A percentile compares a stretch with the other conserved stretches of the same genome.
These are phyloP conservation scores for Yamadazyma membranifaciens DNA, from an alignment of 1,139 yeast species.

Conservation along the genomic window DNA sequence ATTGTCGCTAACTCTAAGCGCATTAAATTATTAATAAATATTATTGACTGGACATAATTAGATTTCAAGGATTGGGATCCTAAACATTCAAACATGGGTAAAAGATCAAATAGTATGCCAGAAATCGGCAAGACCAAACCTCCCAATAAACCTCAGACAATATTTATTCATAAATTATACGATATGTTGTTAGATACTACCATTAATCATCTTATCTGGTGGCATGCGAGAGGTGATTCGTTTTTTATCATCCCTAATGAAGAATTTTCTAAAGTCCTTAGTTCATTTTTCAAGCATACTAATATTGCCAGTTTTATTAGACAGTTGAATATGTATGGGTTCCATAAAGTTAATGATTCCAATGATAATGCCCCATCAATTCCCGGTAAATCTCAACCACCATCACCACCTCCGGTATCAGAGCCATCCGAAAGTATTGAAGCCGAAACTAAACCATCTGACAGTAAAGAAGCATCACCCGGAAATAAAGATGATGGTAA, in stretches of 20 bases:
- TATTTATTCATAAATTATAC: slow-evolving; percentile 62
- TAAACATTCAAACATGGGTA: slow-evolving; percentile 9
- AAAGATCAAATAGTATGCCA: slow-evolving; percentile 15
- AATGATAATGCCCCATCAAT: slow-evolving; percentile 4
- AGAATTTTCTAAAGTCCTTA: slow-evolving; percentile 59
- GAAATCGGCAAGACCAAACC: slow-evolving; percentile 5
- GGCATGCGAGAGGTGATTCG: slow-evolving; percentile 38
- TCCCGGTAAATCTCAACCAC: background rate
- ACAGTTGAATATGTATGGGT: slow-evolving; percentile 78
- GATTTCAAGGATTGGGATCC: too few relatives aligned
- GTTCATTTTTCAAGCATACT: slow-evolving; percentile 72
- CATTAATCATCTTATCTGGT: slow-evolving; percentile 47
- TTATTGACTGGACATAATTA: too few relatives aligned
- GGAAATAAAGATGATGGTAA: slow-evolving; percentile 6
- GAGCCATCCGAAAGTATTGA: background rate
- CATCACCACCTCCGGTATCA: background rate
- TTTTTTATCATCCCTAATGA: slow-evolving; percentile 49
- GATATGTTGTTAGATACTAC: slow-evolving; percentile 59
- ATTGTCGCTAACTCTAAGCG: too few relatives aligned
- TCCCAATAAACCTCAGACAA: slow-evolving; percentile 43
- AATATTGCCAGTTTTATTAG: slow-evolving; percentile 79
- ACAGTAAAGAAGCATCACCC: background rate
- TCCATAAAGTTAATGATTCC: slow-evolving; percentile 60
- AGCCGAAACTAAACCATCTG: background rate
- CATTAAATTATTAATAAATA: too few relatives aligned